A percentile compares a stretch with the other conserved stretches of the same genome.
Conservation (phyloP, 2,329 filamentous ascomycete genomes). For the Boeremia lycopersici region DNA sequence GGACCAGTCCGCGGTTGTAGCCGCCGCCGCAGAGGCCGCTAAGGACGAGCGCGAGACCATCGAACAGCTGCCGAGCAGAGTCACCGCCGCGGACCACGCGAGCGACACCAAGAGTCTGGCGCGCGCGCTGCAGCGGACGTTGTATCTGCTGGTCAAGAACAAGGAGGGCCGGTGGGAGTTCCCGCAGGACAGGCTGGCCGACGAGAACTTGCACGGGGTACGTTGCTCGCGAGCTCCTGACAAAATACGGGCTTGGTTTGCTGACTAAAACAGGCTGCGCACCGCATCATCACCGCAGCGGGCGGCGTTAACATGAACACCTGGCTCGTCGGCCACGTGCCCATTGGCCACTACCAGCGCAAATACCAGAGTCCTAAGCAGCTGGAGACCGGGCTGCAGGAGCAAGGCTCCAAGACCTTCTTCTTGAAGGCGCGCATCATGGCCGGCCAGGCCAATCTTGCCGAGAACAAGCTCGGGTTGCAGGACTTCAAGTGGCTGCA, state of each 20-base stretch:
- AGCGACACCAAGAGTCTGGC: constrained; percentile 80
- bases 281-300: constrained; percentile 75
- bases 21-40: constrained; percentile 22
- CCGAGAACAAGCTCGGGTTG: constrained; percentile 72
- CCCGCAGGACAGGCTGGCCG: constrained; percentile 71
- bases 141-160: constrained; percentile 85
- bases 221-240: constrained; percentile 42
- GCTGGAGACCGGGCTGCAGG: constrained; percentile 38
- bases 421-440: constrained; percentile 97
- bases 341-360: constrained; percentile 77
- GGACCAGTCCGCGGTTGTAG: constrained; percentile 45
- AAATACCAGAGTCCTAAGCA: constrained; percentile 53
- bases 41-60: constrained; percentile 65
- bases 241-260: not conserved
- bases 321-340: constrained; percentile 91
- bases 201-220: constrained; percentile 84
- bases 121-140: constrained; percentile 75
- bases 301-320: constrained; percentile 98
- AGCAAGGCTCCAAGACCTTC: constrained; percentile 81
- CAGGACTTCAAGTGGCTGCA: constrained; percentile 91
- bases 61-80: constrained; percentile 71
- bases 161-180: constrained; percentile 79
- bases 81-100: constrained; percentile 77
- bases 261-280: constrained; percentile 69
- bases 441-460: constrained; percentile 89